A percentile compares a stretch with the other conserved stretches of the same genome.
phyloP scores from a whole-genome alignment of 345 rosid species.

The Eucalyptus urophylla region DNA sequence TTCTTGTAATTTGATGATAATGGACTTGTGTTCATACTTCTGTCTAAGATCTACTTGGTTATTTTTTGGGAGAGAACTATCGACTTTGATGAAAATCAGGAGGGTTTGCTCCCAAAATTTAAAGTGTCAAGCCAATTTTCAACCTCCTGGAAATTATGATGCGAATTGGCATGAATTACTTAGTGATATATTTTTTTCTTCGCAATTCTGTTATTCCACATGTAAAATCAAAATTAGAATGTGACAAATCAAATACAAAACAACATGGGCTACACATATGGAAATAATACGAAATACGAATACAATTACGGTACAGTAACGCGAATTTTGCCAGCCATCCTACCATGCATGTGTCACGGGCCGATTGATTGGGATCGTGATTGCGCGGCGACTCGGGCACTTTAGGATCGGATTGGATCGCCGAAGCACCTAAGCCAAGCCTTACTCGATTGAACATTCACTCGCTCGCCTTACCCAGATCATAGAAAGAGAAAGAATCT shows the following conservation, averaged over 20 bases:
- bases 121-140: background rate
- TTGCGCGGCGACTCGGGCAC: too few species aligned
- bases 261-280: background rate
- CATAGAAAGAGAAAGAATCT: too few species aligned
- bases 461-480: too few species aligned
- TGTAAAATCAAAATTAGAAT: background rate
- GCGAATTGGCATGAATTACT: too few species aligned
- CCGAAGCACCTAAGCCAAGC: too few species aligned
- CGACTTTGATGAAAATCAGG: background rate
- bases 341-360: background rate
- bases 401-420: too few species aligned
- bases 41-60: background rate
- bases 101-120: background rate
- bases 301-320: background rate
- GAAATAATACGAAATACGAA: background rate
- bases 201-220: background rate
- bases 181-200: background rate
- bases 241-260: background rate
- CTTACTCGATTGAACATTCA: too few species aligned
- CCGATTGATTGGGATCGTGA: too few species aligned
- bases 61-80: too few species aligned
- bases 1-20: background rate
- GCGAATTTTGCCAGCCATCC: background rate
- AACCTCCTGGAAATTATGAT: background rate
- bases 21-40: background rate